Evolutionary conservation across 1,139 yeast genomes (phyloP).

Genomic region (Lodderomyces orthopsilosis): DNA sequence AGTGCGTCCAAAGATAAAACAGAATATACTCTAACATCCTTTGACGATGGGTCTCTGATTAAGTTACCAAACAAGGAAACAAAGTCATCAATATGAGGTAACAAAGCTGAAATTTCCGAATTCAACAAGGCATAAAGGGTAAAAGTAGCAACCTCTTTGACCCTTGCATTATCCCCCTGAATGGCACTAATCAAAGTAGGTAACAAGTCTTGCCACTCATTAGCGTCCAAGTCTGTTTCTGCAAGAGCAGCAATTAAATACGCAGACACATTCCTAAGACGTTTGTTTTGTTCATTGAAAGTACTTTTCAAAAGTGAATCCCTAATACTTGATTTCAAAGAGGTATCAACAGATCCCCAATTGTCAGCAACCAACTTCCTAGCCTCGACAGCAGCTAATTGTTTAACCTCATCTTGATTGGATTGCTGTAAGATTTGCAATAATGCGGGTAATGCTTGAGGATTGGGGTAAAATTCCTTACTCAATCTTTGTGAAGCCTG

Average conservation of each 20-base stretch:
- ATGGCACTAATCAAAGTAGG: slow-evolving; percentile 71
- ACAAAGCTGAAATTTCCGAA: slow-evolving; percentile 63
- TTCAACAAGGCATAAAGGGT: slow-evolving; percentile 77
- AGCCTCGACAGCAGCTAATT: slow-evolving; percentile 93
- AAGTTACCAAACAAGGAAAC: slow-evolving; percentile 66
- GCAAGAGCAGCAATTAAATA: slow-evolving; percentile 89
- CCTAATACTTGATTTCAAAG: slow-evolving; percentile 60
- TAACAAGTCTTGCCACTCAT: slow-evolving; percentile 76
- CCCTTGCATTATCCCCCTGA: slow-evolving; percentile 51
- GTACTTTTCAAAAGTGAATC: slow-evolving; percentile 66
- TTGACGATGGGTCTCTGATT: slow-evolving; percentile 62
- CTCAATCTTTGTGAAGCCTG: slow-evolving; percentile 76
- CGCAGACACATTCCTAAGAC: slow-evolving; percentile 85
- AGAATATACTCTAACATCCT: slow-evolving; percentile 78
- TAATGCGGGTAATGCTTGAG: slow-evolving; percentile 75
- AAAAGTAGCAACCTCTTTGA: slow-evolving; percentile 84
- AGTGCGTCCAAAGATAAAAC: slow-evolving; percentile 79
- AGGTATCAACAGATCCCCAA: slow-evolving; percentile 63
- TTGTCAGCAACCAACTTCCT: slow-evolving; percentile 73
- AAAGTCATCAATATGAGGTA: slow-evolving; percentile 62
- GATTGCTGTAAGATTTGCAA: slow-evolving; percentile 75
- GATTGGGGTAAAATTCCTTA: slow-evolving; percentile 70
- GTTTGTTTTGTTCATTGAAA: slow-evolving; percentile 53
- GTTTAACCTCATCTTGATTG: slow-evolving; percentile 61
- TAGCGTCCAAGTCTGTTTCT: slow-evolving; percentile 60